A percentile compares a stretch with the other conserved stretches of the same genome.
Evolutionary conservation across 106 monocot genomes (phyloP).

Genomic region (Cymbidium sinense): DNA sequence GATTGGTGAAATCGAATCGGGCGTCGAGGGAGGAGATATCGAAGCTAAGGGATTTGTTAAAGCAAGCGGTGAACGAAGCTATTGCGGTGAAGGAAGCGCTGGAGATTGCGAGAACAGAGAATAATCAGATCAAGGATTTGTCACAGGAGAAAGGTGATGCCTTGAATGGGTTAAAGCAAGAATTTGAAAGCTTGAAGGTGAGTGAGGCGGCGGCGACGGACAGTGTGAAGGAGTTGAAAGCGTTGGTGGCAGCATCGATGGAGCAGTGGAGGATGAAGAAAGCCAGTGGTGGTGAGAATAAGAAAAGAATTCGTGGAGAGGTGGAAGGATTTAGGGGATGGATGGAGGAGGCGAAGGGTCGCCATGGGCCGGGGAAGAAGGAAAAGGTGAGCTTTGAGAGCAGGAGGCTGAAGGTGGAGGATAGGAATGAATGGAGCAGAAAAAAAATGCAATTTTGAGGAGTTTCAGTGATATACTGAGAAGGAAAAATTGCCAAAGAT

Average conservation of each 20-base stretch:
- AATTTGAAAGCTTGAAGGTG: constrained; percentile 60
- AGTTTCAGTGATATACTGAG: constrained; percentile 42
- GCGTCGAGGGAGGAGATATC: constrained; percentile 43
- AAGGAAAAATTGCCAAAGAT: constrained; percentile 15
- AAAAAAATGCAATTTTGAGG: constrained; percentile 39
- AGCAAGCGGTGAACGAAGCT: constrained; percentile 78
- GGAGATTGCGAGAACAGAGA: constrained; percentile 66
- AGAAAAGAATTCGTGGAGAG: not conserved
- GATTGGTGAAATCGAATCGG: no score
- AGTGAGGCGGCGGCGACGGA: constrained; percentile 60
- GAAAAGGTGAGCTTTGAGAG: not conserved
- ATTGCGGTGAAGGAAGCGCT: constrained; percentile 64
- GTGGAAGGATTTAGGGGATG: not conserved
- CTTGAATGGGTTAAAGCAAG: constrained; percentile 39
- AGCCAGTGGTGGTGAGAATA: not conserved
- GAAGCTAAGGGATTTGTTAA: constrained; percentile 59
- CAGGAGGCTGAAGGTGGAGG: not conserved
- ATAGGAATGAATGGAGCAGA: constrained; percentile 4
- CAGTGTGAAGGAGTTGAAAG: constrained; percentile 61
- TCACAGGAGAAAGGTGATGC: constrained; percentile 41
- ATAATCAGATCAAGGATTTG: constrained; percentile 42
- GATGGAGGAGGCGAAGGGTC: constrained; percentile 3
- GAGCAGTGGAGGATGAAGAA: constrained; percentile 3
- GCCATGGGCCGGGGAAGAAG: not conserved
- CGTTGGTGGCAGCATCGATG: constrained; percentile 29